Evolutionary conservation across 2,329 filamentous ascomycete species (phyloP).

Genomic region (Madurella fahalii): DNA sequence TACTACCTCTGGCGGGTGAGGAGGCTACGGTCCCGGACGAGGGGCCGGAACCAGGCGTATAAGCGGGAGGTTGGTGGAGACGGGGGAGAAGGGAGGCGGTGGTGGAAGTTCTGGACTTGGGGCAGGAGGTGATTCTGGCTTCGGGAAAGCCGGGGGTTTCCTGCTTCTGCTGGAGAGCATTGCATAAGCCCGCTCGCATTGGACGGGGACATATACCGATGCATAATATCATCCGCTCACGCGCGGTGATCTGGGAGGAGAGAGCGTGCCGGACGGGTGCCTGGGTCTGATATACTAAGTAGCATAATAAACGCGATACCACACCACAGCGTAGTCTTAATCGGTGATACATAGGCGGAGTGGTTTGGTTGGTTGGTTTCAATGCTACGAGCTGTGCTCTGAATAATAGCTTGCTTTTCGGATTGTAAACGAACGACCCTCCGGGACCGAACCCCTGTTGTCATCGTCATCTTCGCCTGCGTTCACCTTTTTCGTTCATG

Average conservation of each 20-base stretch:
- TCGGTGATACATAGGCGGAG: not conserved
- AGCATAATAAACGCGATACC: not conserved
- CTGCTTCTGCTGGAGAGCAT: not conserved
- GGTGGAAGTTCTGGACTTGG: constrained; percentile 61
- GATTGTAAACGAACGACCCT: no score
- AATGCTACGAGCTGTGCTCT: not conserved
- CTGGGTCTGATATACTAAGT: not conserved
- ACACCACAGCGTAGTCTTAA: not conserved
- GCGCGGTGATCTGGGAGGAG: not conserved
- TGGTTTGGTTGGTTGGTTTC: not conserved
- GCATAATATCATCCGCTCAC: not conserved
- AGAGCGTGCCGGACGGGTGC: not conserved
- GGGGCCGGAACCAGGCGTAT: constrained; percentile 40
- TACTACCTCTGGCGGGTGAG: constrained; percentile 79
- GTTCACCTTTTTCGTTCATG: no score
- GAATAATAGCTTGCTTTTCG: no score
- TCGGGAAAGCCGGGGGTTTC: constrained; percentile 1
- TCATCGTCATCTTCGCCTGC: no score
- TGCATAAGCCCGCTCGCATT: no score
- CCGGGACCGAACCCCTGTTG: no score
- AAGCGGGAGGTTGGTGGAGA: constrained; percentile 39
- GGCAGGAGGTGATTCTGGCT: not conserved
- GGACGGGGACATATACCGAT: not conserved
- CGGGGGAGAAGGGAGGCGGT: constrained; percentile 32
- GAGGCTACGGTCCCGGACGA: constrained; percentile 35